A percentile compares a stretch with the other conserved stretches of the same genome.
Evolutionary conservation across 2,329 filamentous ascomycete genomes (phyloP).

Genomic region (Diaporthe velutina): DNA sequence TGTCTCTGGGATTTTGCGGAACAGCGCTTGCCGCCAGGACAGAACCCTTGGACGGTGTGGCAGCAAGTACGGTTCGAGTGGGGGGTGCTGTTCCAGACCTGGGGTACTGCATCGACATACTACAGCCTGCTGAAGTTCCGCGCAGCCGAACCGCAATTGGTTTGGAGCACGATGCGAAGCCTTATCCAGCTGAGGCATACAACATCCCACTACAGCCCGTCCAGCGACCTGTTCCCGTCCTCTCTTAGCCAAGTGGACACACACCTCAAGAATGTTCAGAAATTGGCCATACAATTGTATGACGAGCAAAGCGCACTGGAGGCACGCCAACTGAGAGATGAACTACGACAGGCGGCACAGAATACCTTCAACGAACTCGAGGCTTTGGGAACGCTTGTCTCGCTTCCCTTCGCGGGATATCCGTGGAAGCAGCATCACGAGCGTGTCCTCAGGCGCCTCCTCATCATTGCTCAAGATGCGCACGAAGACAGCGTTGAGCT

Average conservation of each 20-base stretch:
- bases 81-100: neutral
- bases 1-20: neutral
- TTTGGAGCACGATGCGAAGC: neutral
- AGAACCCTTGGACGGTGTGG: neutral
- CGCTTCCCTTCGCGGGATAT: neutral
- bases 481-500: neutral
- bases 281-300: neutral
- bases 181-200: neutral
- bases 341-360: neutral
- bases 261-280: neutral
- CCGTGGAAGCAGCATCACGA: neutral
- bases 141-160: neutral
- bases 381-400: neutral
- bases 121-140: neutral
- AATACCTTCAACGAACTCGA: neutral
- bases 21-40: neutral
- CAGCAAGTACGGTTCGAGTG: neutral
- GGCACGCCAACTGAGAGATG: neutral
- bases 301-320: neutral
- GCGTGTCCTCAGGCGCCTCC: neutral
- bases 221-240: neutral
- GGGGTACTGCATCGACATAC: neutral
- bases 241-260: neutral
- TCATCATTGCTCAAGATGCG: neutral
- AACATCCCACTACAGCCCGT: neutral